Base-by-base conservation (phyloP, 352 stramenopile species). In the Phytopythium helicoides region DNA sequence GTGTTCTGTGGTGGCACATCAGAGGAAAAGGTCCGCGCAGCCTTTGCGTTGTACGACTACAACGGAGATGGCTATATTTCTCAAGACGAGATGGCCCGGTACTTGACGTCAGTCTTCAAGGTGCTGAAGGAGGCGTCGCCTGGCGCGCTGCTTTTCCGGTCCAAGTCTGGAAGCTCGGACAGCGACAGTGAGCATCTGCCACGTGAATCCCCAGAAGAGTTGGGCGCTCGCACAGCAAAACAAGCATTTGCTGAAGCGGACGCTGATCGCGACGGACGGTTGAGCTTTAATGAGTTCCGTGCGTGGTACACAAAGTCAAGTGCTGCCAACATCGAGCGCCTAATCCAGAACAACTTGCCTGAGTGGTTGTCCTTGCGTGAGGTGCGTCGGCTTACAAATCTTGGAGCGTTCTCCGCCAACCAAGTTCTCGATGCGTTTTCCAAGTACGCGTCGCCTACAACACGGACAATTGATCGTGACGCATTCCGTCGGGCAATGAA, bases 41-140 rank as follows among this genome's bases (percentile, higher is more conserved):
- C 81, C 16, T 95, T 95, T 58, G 65, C 76, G n/a, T 41, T 93
- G 38, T 93, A 91, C 54, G 86, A 95, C 52, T 89, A 86, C 60
- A 92, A 95, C 49, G 82, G 76, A 11, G 85, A 96, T 41, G 85
- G 86, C 0, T 84, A 77, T 54, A 89, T 96, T 28, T 94, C 85
- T 1, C 67, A 80, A 25, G 74, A 93, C 3, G 86, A 96, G 52
- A 93, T 96, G 84, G 66, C 70, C n/a, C 68, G 66, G 19, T 94
- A 95, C 61, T 60, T 96, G 26, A 91, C 82, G 6, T 81, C 75
- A n/a, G 73, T 94, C 3, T 96, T 95, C 57, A 84, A 76, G 31
- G 76, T 96, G 2, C 58, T 96, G 3, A 86, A 90, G 33, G 77
- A 95, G 34, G 83, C 77, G 1, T 89, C 80, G 0, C 81, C 80